Conservation (phyloP, 345 rosid species). For the Pugionium dolabratum region DNA sequence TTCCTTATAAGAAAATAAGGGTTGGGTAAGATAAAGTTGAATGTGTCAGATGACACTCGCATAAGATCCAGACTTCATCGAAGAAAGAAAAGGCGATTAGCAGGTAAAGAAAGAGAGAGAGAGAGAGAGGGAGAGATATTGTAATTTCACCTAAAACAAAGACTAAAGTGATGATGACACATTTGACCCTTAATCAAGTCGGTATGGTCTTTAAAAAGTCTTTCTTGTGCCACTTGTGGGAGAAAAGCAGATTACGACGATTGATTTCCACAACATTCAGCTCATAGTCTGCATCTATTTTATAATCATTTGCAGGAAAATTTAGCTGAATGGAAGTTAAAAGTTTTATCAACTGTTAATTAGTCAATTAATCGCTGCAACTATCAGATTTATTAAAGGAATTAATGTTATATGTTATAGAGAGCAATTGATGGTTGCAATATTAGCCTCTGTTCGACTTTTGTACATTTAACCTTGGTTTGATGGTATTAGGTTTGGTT, state of each 20-base stretch:
- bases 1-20: not conserved
- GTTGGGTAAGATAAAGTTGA: conserved; percentile 24
- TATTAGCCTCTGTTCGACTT: too few relatives aligned
- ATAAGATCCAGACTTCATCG: conserved; percentile 10
- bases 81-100: not conserved
- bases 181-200: not conserved
- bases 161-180: conserved; percentile 2
- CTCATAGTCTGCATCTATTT: conserved; percentile 5
- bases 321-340: not conserved
- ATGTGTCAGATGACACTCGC: conserved; percentile 16
- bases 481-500: too few relatives aligned
- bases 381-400: not conserved
- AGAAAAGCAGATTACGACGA: conserved; percentile 10
- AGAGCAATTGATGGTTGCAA: too few relatives aligned
- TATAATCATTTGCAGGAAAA: not conserved
- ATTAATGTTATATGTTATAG: too few relatives aligned
- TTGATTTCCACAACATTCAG: conserved; percentile 16
- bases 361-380: conserved; percentile 8
- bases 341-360: not conserved
- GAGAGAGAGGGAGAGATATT: too few relatives aligned
- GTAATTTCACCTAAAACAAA: conserved; percentile 8
- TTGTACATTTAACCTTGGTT: too few relatives aligned
- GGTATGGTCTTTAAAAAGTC: not conserved
- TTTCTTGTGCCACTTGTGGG: not conserved
- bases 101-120: not conserved